These are phyloP conservation scores for Cryptococcus hybrid DNA, from an alignment of 1,284 basidiomycete species.

Conservation along the genomic window DNA sequence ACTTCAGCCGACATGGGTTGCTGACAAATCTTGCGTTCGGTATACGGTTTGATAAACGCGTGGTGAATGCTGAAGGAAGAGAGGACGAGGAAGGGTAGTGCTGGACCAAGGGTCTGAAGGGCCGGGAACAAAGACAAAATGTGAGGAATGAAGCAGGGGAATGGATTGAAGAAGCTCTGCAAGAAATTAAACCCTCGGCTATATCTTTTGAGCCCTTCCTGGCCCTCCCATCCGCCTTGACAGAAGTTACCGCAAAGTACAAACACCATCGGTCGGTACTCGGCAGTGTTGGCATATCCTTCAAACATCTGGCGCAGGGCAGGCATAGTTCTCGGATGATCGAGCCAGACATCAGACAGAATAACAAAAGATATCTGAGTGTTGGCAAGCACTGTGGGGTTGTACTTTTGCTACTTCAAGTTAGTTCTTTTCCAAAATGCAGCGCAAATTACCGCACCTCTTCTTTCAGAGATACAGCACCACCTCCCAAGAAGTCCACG, in stretches of 20 bases:
- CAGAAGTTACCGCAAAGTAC: conserved; percentile 96
- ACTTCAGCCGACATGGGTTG: conserved; percentile 93
- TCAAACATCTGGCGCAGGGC: conserved; percentile 84
- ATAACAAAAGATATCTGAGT: conserved; percentile 84
- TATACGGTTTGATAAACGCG: conserved; percentile 66
- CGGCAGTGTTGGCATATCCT: conserved; percentile 80
- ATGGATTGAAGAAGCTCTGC: conserved; percentile 81
- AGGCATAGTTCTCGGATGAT: conserved; percentile 75
- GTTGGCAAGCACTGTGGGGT: conserved; percentile 44
- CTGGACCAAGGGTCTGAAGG: conserved; percentile 80
- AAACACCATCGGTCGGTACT: conserved; percentile 79
- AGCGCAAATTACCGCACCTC: conserved; percentile 60
- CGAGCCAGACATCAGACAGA: conserved; percentile 76
- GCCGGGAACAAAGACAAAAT: conserved; percentile 93
- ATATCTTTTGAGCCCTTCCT: conserved; percentile 75
- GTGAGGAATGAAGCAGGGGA: conserved; percentile 73
- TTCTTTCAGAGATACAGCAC: conserved; percentile 85
- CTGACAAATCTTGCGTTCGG: conserved; percentile 78
- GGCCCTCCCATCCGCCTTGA: conserved; percentile 74
- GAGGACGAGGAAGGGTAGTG: conserved; percentile 75
- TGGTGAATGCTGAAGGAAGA: conserved; percentile 69
- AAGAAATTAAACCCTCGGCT: conserved; percentile 82
- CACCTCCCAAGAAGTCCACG: conserved; percentile 91
- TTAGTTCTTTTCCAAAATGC: background rate
- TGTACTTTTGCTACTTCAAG: conserved; percentile 39